A percentile compares a stretch with the other conserved stretches of the same genome.
Conservation (phyloP, 2,329 filamentous ascomycete genomes). For the Alternaria arbusti region DNA sequence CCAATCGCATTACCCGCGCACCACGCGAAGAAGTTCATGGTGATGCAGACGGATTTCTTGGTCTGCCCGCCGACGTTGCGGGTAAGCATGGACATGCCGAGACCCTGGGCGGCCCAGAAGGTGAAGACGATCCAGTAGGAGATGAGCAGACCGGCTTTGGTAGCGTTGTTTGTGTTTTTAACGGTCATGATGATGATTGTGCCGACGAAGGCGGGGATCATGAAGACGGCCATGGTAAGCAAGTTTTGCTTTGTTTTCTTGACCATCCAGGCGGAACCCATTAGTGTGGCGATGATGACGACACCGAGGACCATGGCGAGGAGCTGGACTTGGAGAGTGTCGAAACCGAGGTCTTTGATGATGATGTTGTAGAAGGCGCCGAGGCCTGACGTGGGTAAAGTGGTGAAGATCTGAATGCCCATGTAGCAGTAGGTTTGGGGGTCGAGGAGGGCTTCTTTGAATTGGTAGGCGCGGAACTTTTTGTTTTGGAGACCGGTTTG, state of each 20-base stretch:
- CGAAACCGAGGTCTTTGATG: conserved; percentile 72
- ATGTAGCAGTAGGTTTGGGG: conserved; percentile 65
- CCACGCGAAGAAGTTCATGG: conserved; percentile 75
- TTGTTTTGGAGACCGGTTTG: conserved; percentile 56
- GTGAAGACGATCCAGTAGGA: conserved; percentile 78
- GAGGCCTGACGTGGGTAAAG: conserved; percentile 73
- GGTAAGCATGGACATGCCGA: conserved; percentile 70
- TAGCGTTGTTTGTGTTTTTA: conserved; percentile 61
- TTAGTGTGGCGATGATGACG: conserved; percentile 74
- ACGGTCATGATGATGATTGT: conserved; percentile 76
- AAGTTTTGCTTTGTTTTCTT: conserved; percentile 74
- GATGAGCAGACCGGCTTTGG: conserved; percentile 71
- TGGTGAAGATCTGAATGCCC: conserved; percentile 72
- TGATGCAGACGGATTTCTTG: conserved; percentile 72
- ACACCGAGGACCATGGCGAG: conserved; percentile 76
- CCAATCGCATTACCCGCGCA: conserved; percentile 71
- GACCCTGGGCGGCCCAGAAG: conserved; percentile 76
- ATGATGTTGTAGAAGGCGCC: conserved; percentile 78
- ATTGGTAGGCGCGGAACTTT: conserved; percentile 60
- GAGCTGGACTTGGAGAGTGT: conserved; percentile 70
- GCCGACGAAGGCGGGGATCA: conserved; percentile 73
- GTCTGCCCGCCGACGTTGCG: conserved; percentile 76
- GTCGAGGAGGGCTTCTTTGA: conserved; percentile 66
- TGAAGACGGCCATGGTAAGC: conserved; percentile 68
- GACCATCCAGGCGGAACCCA: conserved; percentile 70